These are phyloP conservation scores for Penicillium cinerascens DNA, from an alignment of 495 filamentous ascomycete species.

Conservation along the genomic window DNA sequence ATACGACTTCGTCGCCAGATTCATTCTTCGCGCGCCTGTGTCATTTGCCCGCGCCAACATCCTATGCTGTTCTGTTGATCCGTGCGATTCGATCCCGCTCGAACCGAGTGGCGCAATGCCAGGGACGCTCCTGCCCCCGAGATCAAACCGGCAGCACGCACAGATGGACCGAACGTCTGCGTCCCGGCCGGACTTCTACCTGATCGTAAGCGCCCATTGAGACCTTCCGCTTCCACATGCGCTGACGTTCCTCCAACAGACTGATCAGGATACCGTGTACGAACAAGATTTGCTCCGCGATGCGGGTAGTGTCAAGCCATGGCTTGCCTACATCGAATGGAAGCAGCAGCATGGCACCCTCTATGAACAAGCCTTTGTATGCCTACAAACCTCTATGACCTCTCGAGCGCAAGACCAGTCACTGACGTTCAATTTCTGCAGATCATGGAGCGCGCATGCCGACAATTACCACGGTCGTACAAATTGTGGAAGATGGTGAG, in stretches of 20 bases:
- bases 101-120: conserved; percentile 53
- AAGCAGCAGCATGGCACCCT: conserved; percentile 83
- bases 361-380: conserved; percentile 88
- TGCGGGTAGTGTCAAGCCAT: conserved; percentile 84
- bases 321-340: conserved; percentile 91
- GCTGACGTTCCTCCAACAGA: conserved; percentile 39
- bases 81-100: conserved; percentile 41
- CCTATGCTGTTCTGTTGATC: conserved; percentile 29
- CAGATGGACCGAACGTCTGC: conserved; percentile 46
- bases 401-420: not conserved
- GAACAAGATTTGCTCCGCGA: conserved; percentile 93
- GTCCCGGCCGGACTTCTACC: conserved; percentile 60
- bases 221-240: not conserved
- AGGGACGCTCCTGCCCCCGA: conserved; percentile 57
- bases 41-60: conserved; percentile 27
- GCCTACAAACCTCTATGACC: conserved; percentile 7
- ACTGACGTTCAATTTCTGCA: conserved; percentile 10
- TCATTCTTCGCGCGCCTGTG: conserved; percentile 24
- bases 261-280: conserved; percentile 87
- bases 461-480: conserved; percentile 87
- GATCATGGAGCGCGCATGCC: conserved; percentile 83
- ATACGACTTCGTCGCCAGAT: conserved; percentile 29
- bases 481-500: conserved; percentile 97
- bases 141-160: conserved; percentile 50
- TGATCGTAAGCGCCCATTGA: conserved; percentile 62